Conservation (phyloP, 2,329 filamentous ascomycete genomes). For the Pseudogymnoascus verrucosus region DNA sequence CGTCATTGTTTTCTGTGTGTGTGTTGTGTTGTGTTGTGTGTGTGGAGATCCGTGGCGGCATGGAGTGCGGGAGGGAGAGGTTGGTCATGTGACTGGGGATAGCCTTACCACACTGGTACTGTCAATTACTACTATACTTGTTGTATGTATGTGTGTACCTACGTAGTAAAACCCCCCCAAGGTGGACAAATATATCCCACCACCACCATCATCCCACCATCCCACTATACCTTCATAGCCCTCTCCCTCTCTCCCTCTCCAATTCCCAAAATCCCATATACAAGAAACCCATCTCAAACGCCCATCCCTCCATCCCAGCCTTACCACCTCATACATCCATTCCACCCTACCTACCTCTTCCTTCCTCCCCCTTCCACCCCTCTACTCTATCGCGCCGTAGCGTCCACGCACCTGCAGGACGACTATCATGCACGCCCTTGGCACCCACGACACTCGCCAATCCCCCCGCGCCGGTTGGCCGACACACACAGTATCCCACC, state of each 20-base stretch:
- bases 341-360: neutral
- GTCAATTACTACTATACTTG: neutral
- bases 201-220: neutral
- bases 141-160: too few relatives aligned
- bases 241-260: neutral
- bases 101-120: neutral
- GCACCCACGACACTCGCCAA: neutral
- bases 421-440: neutral
- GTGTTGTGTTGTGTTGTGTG: neutral
- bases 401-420: neutral
- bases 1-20: neutral
- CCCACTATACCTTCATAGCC: neutral
- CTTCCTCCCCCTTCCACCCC: neutral
- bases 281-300: neutral
- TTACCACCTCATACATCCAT: neutral
- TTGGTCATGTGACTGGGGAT: neutral
- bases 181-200: neutral
- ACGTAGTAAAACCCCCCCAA: neutral
- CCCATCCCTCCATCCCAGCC: neutral
- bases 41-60: neutral
- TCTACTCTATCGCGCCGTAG: neutral
- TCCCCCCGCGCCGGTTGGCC: neutral
- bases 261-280: neutral
- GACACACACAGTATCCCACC: neutral
- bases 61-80: neutral